Conservation (phyloP, 768 basidiomycete genomes). For the Jaapia argillacea region DNA sequence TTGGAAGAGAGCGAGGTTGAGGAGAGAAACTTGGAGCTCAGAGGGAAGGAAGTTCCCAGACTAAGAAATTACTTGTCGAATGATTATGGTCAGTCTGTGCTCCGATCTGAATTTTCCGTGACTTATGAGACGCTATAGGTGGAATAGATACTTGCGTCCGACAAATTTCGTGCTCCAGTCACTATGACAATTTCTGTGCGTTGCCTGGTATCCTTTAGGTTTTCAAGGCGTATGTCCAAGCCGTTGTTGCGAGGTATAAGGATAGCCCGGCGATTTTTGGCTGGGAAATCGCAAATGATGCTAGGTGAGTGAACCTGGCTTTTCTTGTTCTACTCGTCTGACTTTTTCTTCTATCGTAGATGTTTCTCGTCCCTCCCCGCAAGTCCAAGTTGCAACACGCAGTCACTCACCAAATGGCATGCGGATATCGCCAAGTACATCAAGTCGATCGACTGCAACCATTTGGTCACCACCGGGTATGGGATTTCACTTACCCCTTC, state of each 20-base stretch:
- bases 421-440: conserved; percentile 34
- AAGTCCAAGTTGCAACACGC: conserved; percentile 32
- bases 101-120: neutral
- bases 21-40: too few species aligned
- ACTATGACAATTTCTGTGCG: neutral
- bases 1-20: conserved; percentile 27
- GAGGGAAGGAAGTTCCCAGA: too few species aligned
- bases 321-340: neutral
- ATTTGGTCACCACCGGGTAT: conserved; percentile 55
- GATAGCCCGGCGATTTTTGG: conserved; percentile 40
- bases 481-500: too few species aligned
- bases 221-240: conserved; percentile 48
- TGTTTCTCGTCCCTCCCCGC: conserved; percentile 46
- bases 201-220: conserved; percentile 35
- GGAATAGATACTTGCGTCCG: neutral
- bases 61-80: conserved; percentile 50
- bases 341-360: conserved; percentile 19
- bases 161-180: neutral
- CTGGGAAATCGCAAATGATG: conserved; percentile 62
- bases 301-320: conserved; percentile 27
- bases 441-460: conserved; percentile 43
- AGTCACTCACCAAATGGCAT: conserved; percentile 51
- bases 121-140: neutral
- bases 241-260: conserved; percentile 45
- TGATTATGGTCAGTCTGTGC: conserved; percentile 38